Conservation (phyloP, 345 rosid genomes). For the Physaria fendleri region DNA sequence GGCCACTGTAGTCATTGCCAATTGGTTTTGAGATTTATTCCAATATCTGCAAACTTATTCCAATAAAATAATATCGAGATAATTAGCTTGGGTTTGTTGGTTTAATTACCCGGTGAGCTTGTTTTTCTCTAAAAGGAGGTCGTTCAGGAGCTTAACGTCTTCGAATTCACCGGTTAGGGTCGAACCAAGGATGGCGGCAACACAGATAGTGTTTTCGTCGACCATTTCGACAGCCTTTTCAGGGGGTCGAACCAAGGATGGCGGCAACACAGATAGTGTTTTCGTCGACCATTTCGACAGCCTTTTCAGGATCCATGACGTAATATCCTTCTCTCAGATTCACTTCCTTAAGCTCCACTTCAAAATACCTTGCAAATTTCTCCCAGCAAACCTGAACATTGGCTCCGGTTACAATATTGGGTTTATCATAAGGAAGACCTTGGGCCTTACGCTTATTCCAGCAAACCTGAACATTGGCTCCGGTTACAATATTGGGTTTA, state of each 20-base stretch:
- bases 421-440: constrained; percentile 50
- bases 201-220: constrained; percentile 61
- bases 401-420: constrained; percentile 62
- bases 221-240: constrained; percentile 51
- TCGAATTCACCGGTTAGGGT: constrained; percentile 62
- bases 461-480: constrained; percentile 53
- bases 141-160: constrained; percentile 54
- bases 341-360: constrained; percentile 59
- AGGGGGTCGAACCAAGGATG: constrained; percentile 52
- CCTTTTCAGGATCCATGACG: constrained; percentile 52
- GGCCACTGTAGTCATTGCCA: too few relatives aligned
- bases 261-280: constrained; percentile 65
- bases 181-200: constrained; percentile 54
- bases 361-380: constrained; percentile 65
- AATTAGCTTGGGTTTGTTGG: not conserved
- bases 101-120: constrained; percentile 33
- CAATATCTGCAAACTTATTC: too few relatives aligned
- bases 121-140: constrained; percentile 42
- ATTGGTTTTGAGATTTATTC: too few relatives aligned
- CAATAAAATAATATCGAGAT: not conserved
- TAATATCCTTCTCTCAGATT: constrained; percentile 50
- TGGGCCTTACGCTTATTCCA: constrained; percentile 42
- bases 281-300: constrained; percentile 56
- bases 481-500: constrained; percentile 61
- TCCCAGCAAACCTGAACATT: constrained; percentile 72